phyloP scores from a whole-genome alignment of 768 basidiomycete genomes.

The Neoboletus subvelutipes region DNA sequence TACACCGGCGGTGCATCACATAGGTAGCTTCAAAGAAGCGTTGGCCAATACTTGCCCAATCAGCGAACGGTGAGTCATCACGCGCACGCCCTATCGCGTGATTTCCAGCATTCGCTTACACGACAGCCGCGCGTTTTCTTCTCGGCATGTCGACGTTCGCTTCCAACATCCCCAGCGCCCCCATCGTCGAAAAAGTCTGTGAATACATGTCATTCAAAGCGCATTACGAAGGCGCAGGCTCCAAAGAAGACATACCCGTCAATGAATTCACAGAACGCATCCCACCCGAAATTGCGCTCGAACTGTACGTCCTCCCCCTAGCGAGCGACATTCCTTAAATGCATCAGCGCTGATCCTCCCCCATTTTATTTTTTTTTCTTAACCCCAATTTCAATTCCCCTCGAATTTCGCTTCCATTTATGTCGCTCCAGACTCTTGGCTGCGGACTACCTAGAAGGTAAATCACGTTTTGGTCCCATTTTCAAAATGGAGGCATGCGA shows the following conservation, averaged over 20 bases:
- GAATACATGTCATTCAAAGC: slow-evolving; percentile 89
- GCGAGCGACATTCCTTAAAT: neutral
- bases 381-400: slow-evolving; percentile 3
- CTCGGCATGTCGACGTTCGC: neutral
- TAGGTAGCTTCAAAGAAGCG: slow-evolving; percentile 77
- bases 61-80: slow-evolving; percentile 59
- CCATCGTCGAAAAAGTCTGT: slow-evolving; percentile 82
- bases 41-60: slow-evolving; percentile 66
- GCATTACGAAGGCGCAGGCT: slow-evolving; percentile 65
- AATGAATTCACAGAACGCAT: slow-evolving; percentile 81
- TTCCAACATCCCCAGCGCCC: slow-evolving; percentile 40
- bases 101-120: slow-evolving; percentile 3
- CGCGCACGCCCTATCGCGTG: neutral
- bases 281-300: slow-evolving; percentile 83
- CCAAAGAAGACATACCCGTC: slow-evolving; percentile 75
- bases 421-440: slow-evolving; percentile 47
- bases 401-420: neutral
- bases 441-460: slow-evolving; percentile 68
- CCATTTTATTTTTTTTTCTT: neutral
- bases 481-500: slow-evolving; percentile 13
- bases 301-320: slow-evolving; percentile 60
- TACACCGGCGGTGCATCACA: slow-evolving; percentile 4
- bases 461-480: slow-evolving; percentile 15
- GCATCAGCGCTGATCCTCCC: slow-evolving; percentile 14
- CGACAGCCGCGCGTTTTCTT: neutral